These are phyloP conservation scores for Candida peoriensis DNA, from an alignment of 805 yeast species.

Conservation along the genomic window DNA sequence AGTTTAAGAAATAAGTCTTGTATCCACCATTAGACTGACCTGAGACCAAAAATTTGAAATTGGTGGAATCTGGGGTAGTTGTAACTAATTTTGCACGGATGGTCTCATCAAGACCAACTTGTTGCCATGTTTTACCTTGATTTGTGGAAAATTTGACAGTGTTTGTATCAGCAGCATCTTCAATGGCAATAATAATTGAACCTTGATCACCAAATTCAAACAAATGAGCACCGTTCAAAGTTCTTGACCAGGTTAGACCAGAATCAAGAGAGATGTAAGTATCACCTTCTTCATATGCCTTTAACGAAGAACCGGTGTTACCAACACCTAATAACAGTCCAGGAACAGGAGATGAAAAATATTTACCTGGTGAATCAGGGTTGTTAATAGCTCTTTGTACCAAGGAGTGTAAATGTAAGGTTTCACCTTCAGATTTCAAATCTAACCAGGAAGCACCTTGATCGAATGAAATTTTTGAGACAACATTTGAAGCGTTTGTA, in stretches of 20 bases:
- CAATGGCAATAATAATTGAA: constrained; percentile 61
- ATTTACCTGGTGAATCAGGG: constrained; percentile 24
- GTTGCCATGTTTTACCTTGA: constrained; percentile 66
- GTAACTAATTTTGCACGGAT: constrained; percentile 39
- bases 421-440: constrained; percentile 24
- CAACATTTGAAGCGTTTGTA: constrained; percentile 14
- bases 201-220: constrained; percentile 76
- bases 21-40: constrained; percentile 31
- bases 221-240: constrained; percentile 45
- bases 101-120: constrained; percentile 39
- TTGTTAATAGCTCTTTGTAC: constrained; percentile 23
- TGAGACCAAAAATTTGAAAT: constrained; percentile 47
- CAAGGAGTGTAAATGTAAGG: constrained; percentile 34
- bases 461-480: constrained; percentile 32
- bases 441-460: constrained; percentile 33
- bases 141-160: constrained; percentile 55
- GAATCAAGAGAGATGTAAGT: constrained; percentile 74
- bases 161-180: constrained; percentile 32
- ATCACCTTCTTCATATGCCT: constrained; percentile 26
- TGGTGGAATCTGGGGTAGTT: constrained; percentile 69
- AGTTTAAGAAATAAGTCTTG: constrained; percentile 41
- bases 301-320: constrained; percentile 26
- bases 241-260: constrained; percentile 65
- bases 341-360: constrained; percentile 37
- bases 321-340: constrained; percentile 43